A percentile compares a stretch with the other conserved stretches of the same genome.
phyloP scores from a whole-genome alignment of 2,329 filamentous ascomycete genomes.

The Aspergillus sp. region DNA sequence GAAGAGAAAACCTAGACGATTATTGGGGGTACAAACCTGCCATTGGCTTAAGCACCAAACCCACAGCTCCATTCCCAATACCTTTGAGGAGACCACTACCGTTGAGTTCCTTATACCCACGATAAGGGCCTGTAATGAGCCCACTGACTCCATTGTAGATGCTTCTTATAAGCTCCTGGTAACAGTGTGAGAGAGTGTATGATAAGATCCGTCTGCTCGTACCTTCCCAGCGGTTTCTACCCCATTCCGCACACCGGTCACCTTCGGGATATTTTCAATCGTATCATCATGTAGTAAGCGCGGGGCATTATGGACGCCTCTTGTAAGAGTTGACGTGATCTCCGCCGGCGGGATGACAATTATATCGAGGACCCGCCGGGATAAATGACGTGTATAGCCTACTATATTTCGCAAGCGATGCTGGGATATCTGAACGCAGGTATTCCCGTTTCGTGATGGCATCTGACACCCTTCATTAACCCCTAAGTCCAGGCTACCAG shows the following conservation, averaged over 20 bases:
- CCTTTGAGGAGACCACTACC: not conserved
- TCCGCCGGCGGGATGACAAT: not conserved
- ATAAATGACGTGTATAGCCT: not conserved
- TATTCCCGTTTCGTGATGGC: not conserved
- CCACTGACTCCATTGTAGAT: not conserved
- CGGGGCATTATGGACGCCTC: conserved; percentile 83
- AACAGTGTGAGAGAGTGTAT: not conserved
- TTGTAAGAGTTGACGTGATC: conserved; percentile 45
- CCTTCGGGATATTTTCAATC: conserved; percentile 71
- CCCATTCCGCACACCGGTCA: conserved; percentile 74
- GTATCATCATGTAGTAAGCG: conserved; percentile 81
- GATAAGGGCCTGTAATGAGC: not conserved
- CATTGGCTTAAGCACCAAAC: not conserved
- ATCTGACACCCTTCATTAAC: no score
- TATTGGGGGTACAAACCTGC: not conserved
- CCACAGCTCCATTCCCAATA: not conserved
- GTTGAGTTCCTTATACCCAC: not conserved
- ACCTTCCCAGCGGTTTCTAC: conserved; percentile 66
- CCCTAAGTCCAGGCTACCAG: no score
- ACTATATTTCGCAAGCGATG: not conserved
- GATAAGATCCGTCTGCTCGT: not conserved
- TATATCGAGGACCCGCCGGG: not conserved
- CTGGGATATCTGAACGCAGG: no score
- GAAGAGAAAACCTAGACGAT: not conserved
- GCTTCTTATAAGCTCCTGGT: not conserved